Evolutionary conservation across 2,329 filamentous ascomycete species (phyloP).

Genomic region (Penicillium janthinellum): DNA sequence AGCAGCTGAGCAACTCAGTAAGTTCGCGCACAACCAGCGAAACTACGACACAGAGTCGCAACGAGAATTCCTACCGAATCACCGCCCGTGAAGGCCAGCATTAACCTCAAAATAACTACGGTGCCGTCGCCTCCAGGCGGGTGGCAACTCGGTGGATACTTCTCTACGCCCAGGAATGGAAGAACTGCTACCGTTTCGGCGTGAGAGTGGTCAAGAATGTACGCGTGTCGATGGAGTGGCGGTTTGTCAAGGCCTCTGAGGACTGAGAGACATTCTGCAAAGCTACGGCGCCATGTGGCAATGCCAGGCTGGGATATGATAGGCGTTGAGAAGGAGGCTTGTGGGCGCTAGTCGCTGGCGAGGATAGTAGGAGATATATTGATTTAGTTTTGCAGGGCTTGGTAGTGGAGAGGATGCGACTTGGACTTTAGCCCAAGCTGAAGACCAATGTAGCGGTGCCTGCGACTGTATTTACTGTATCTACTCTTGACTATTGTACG

Average conservation of each 20-base stretch:
- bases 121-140: background rate
- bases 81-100: background rate
- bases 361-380: too few relatives aligned
- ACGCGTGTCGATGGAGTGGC: constrained; percentile 22
- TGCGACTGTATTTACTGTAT: background rate
- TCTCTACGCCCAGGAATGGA: constrained; percentile 20
- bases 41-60: background rate
- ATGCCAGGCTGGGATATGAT: constrained; percentile 15
- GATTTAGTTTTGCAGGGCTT: too few relatives aligned
- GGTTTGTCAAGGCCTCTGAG: constrained; percentile 4
- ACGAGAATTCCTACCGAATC: background rate
- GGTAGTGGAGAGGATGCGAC: too few relatives aligned
- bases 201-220: constrained; percentile 19
- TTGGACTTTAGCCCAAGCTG: background rate
- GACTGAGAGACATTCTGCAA: constrained; percentile 29
- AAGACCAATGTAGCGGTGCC: background rate
- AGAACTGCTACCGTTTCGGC: constrained; percentile 25
- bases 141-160: background rate
- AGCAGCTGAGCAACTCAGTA: too few relatives aligned
- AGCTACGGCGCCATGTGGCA: constrained; percentile 30
- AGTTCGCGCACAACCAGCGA: too few relatives aligned
- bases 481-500: background rate
- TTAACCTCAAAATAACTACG: background rate
- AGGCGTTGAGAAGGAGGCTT: background rate
- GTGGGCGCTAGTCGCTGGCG: background rate